These are phyloP conservation scores for Apiosordaria backusii DNA, from an alignment of 495 filamentous ascomycete genomes.

Conservation along the genomic window DNA sequence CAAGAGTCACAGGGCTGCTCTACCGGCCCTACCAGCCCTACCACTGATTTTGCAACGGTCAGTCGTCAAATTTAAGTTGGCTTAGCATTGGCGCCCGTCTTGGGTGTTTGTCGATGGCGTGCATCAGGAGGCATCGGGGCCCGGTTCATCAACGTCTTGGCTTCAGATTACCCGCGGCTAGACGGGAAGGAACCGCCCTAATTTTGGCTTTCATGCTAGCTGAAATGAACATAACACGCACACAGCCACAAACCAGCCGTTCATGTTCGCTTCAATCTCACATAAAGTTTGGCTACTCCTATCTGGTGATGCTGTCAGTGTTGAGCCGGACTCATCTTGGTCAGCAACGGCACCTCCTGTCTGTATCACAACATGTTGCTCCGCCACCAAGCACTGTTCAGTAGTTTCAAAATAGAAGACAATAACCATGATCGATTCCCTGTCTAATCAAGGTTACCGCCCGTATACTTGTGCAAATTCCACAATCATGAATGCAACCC, in stretches of 20 bases:
- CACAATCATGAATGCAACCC: not conserved
- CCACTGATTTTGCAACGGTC: not conserved
- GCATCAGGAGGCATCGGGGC: not conserved
- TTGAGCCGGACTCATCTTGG: no score
- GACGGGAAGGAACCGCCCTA: not conserved
- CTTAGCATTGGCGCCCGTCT: not conserved
- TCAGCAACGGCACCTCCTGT: no score
- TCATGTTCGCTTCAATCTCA: no score
- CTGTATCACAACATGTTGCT: no score
- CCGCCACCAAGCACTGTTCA: not conserved
- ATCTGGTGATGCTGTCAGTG: not conserved
- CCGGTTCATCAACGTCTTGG: not conserved
- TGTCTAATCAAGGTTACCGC: not conserved
- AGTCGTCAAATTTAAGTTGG: not conserved
- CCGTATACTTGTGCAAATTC: not conserved
- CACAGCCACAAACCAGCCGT: no score
- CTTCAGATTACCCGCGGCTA: not conserved
- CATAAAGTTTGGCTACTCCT: not conserved
- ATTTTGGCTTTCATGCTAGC: not conserved
- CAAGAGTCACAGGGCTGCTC: not conserved
- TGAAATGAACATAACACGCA: not conserved
- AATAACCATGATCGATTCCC: not conserved
- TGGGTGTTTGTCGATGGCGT: not conserved
- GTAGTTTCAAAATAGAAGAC: not conserved
- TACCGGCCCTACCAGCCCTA: not conserved